Evolutionary conservation across 768 basidiomycete genomes (phyloP).

Genomic region (Sporobolomyces pararoseus): DNA sequence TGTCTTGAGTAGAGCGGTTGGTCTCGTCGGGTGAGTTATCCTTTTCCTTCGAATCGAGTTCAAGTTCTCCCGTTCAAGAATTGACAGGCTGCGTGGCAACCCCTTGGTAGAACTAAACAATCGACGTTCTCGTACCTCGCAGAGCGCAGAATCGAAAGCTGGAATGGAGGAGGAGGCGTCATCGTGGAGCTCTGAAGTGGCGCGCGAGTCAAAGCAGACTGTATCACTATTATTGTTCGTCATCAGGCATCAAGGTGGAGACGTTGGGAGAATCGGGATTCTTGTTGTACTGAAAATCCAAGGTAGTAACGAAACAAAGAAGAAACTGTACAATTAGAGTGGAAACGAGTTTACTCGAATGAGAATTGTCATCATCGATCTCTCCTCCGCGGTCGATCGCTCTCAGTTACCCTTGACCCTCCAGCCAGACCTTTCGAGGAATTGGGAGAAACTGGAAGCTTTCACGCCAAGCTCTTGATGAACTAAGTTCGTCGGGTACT

Average conservation of each 20-base stretch:
- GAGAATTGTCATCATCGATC: too few species aligned
- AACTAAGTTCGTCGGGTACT: neutral
- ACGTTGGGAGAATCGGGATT: too few species aligned
- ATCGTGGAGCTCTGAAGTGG: conserved; percentile 15
- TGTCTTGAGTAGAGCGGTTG: neutral
- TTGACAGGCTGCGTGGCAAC: too few species aligned
- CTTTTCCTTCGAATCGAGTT: neutral
- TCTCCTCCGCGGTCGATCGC: too few species aligned
- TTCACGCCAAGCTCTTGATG: conserved; percentile 3
- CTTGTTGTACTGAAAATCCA: too few species aligned
- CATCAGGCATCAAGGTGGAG: too few species aligned
- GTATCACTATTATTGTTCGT: too few species aligned
- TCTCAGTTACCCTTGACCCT: too few species aligned
- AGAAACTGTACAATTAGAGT: too few species aligned
- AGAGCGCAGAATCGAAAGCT: conserved; percentile 22
- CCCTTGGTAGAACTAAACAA: conserved; percentile 12
- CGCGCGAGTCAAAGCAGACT: too few species aligned
- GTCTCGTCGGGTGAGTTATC: conserved; percentile 16
- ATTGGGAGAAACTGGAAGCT: neutral
- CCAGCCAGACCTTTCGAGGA: neutral
- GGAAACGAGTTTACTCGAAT: too few species aligned
- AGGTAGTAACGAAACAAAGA: too few species aligned
- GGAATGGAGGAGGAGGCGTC: conserved; percentile 15
- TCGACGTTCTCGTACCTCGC: conserved; percentile 26
- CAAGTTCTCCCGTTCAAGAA: neutral